Base-by-base conservation (phyloP, 768 basidiomycete genomes). In the Mycena sanguinolenta region DNA sequence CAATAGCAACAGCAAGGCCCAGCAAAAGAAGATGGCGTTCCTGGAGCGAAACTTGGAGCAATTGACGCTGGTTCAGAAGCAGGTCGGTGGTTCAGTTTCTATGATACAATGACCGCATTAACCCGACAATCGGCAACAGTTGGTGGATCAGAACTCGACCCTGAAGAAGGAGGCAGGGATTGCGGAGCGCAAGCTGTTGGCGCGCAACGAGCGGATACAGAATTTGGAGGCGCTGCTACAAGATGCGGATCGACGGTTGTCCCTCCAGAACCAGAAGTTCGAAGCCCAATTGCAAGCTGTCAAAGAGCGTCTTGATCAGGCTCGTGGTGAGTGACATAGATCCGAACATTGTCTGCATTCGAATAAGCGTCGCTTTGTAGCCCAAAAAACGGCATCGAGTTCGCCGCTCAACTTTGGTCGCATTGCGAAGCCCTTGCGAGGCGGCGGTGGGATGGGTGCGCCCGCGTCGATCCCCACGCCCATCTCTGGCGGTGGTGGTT, bases 1-100 rank as follows among this genome's bases (percentile, higher is more conserved):
- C 72, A 98, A 98, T 80, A 97, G 96, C 84, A 99, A 99, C 82
- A 96, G 93, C 81, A 97, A 97, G 80, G 95, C 97, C 9, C 98
- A 99, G 75, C 95, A 97, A 84, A 97, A 97, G 89, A 98, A 99
- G 89, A 97, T 99, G 94, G 95, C 96, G 16, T 98, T 98, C 89
- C 82, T 99, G 63, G 96, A 98, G 79, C 93, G 97, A 61, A 99
- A 99, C 78, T 84, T 99, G 61, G 97, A 98, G 77, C 95, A 97
- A 78, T 83, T 99, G 73, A 97, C 96, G 30, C 82, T 95, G 61
- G 96, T 99, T 25, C 98, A 99, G 88, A 98, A 98, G 82, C 96
- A 98, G 91, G 97, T 93, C 71, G 60, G 86, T 77, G 58, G 61
- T 60, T n/a, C 30, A 21, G 25, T 46, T 17, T 60, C 25, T 25